These are phyloP conservation scores for Pythium sp. DNA, from an alignment of 352 stramenopile species.

Conservation along the genomic window DNA sequence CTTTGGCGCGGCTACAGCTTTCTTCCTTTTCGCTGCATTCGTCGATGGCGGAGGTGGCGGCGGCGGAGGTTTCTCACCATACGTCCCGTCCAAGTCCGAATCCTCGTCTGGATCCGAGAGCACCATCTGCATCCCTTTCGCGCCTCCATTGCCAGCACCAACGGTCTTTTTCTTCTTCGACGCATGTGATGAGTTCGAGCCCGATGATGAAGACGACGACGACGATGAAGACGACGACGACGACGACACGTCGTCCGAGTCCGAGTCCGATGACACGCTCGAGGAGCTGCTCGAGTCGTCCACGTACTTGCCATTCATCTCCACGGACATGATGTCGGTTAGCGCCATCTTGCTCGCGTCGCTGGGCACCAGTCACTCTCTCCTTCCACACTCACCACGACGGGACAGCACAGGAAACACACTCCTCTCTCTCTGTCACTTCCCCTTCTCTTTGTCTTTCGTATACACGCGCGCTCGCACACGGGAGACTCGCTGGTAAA, in stretches of 20 bases:
- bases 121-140: constrained; percentile 8
- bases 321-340: constrained; percentile 70
- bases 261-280: constrained; percentile 69
- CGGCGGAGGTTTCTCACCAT: constrained; percentile 25
- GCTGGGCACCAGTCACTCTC: constrained; percentile 4
- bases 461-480: neutral
- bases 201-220: constrained; percentile 32
- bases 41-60: constrained; percentile 19
- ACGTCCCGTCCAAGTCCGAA: constrained; percentile 27
- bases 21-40: constrained; percentile 11
- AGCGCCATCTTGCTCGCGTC: constrained; percentile 46
- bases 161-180: constrained; percentile 7
- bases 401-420: neutral
- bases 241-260: constrained; percentile 43
- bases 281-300: constrained; percentile 75
- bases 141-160: neutral
- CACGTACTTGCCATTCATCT: constrained; percentile 72
- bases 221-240: constrained; percentile 43
- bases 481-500: neutral
- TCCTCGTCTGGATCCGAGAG: constrained; percentile 30
- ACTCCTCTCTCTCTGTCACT: neutral
- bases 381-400: neutral
- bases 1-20: constrained; percentile 14
- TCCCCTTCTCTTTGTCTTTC: neutral
- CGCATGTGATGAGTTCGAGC: constrained; percentile 18